These are phyloP conservation scores for Melocanna baccifera DNA, from an alignment of 176 grass and related monocot species.

Conservation along the genomic window DNA sequence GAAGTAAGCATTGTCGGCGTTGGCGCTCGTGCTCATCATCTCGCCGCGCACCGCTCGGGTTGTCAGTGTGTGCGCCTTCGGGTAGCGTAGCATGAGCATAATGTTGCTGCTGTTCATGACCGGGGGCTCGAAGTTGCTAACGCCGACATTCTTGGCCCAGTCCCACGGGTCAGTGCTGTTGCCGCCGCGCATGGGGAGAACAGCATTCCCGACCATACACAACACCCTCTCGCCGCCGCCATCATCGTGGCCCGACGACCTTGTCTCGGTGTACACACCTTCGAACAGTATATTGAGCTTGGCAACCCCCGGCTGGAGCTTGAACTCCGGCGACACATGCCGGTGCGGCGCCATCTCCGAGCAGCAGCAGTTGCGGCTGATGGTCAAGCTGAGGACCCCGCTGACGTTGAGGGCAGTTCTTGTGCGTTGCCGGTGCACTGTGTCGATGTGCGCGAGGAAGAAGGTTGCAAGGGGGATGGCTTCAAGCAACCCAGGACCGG, in stretches of 20 bases:
- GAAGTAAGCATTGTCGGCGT: conserved; percentile 31
- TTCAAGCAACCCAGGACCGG: neutral
- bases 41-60: conserved; percentile 45
- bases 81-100: conserved; percentile 38
- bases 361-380: conserved; percentile 21
- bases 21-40: conserved; percentile 34
- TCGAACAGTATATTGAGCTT: conserved; percentile 44
- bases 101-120: neutral
- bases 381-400: conserved; percentile 39
- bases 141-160: too few relatives aligned
- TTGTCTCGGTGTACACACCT: conserved; percentile 50
- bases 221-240: conserved; percentile 39
- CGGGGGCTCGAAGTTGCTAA: neutral
- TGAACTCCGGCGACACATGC: conserved; percentile 34
- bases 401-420: conserved; percentile 39
- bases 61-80: conserved; percentile 41
- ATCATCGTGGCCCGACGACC: neutral
- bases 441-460: conserved; percentile 36
- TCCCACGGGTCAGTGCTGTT: neutral
- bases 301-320: conserved; percentile 24
- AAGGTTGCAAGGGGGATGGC: conserved; percentile 29
- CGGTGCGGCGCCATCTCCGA: conserved; percentile 9
- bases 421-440: neutral
- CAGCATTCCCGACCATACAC: conserved; percentile 51
- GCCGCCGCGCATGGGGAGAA: conserved; percentile 29